These are phyloP conservation scores for Ustulina deusta DNA, from an alignment of 2,329 filamentous ascomycete species.

Conservation along the genomic window DNA sequence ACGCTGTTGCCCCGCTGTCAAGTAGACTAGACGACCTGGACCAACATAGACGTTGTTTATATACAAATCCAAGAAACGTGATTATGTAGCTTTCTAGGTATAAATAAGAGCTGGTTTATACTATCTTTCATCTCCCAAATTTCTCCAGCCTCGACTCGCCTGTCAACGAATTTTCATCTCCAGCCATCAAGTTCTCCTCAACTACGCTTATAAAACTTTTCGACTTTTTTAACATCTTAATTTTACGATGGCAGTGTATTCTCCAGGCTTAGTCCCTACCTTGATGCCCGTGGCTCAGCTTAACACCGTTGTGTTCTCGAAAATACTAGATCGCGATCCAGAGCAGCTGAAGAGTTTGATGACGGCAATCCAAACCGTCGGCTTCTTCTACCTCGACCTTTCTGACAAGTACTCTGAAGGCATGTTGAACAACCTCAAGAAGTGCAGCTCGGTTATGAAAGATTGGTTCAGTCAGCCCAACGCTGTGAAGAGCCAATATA, in stretches of 20 bases:
- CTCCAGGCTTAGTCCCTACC: neutral
- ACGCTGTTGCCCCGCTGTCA: no score
- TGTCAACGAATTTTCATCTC: neutral
- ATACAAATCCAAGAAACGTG: neutral
- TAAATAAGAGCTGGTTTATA: neutral
- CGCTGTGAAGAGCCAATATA: slow-evolving; percentile 2
- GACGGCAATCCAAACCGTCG: slow-evolving; percentile 6
- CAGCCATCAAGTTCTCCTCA: no score
- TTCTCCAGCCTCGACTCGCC: neutral
- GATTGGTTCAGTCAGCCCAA: slow-evolving; percentile 11
- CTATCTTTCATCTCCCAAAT: neutral
- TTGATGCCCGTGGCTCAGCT: slow-evolving; percentile 7
- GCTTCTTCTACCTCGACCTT: slow-evolving; percentile 24
- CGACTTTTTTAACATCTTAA: no score
- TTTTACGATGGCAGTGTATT: neutral
- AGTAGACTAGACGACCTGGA: neutral
- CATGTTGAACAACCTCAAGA: slow-evolving; percentile 12
- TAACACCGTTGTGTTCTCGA: slow-evolving; percentile 10
- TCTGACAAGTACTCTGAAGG: slow-evolving; percentile 21
- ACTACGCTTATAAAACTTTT: neutral
- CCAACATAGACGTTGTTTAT: neutral
- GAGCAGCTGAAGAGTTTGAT: slow-evolving; percentile 16
- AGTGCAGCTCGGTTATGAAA: slow-evolving; percentile 17
- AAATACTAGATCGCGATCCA: slow-evolving; percentile 23
- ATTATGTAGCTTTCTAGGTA: neutral